Evolutionary conservation across 345 rosid species (phyloP).

Genomic region (Eutrema japonicum): DNA sequence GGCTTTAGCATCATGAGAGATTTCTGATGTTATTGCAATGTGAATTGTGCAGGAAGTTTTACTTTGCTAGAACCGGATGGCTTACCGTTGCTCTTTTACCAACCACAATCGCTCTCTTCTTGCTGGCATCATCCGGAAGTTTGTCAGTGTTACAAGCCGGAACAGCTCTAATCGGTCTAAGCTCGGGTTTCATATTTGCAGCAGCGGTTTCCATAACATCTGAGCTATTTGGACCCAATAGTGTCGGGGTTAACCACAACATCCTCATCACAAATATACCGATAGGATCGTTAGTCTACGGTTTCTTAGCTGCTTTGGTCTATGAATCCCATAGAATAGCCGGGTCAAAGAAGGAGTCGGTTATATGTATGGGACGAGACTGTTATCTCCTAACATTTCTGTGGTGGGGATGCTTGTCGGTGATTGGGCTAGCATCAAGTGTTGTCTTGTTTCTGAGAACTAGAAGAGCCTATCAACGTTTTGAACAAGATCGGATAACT

Average conservation of each 20-base stretch:
- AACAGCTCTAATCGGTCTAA: conserved; percentile 74
- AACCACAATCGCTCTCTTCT: conserved; percentile 76
- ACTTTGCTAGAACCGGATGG: conserved; percentile 96
- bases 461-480: conserved; percentile 71
- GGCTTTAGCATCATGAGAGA: neutral
- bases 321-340: conserved; percentile 63
- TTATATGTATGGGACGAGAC: conserved; percentile 75
- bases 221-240: conserved; percentile 87
- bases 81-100: conserved; percentile 79
- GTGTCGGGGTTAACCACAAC: conserved; percentile 93
- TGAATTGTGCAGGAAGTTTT: conserved; percentile 65
- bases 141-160: conserved; percentile 57
- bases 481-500: conserved; percentile 60
- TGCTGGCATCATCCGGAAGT: conserved; percentile 60
- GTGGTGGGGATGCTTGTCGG: conserved; percentile 87
- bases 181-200: conserved; percentile 95
- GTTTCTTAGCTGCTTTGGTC: conserved; percentile 76
- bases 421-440: conserved; percentile 68
- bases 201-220: conserved; percentile 93
- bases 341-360: conserved; percentile 27
- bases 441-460: conserved; percentile 77
- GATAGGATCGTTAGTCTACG: conserved; percentile 79
- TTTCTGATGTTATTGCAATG: conserved; percentile 7
- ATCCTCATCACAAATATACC: conserved; percentile 94
- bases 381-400: conserved; percentile 83